phyloP scores from a whole-genome alignment of 108 stramenopile genomes.

The Nitzschia sp. region DNA sequence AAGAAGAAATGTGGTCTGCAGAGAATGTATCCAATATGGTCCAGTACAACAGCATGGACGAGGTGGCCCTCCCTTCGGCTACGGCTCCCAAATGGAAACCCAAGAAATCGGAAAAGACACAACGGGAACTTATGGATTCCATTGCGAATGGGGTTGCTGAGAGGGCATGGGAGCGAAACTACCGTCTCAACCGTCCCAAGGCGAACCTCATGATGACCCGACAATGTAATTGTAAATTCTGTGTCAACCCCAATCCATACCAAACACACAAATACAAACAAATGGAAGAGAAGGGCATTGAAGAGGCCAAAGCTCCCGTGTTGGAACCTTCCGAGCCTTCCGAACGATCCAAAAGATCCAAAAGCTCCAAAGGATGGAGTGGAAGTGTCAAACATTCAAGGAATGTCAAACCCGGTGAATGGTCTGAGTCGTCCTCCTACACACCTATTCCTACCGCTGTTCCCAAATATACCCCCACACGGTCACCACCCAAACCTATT shows the following conservation, averaged over 20 bases:
- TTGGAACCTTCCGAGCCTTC: neutral
- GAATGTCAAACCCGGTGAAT: conserved; percentile 14
- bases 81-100: conserved; percentile 22
- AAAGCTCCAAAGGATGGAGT: conserved; percentile 4
- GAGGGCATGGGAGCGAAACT: conserved; percentile 31
- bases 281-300: conserved; percentile 3
- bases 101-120: neutral
- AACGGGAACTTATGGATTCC: conserved; percentile 17
- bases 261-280: conserved; percentile 42
- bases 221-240: conserved; percentile 30
- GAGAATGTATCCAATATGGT: conserved; percentile 11
- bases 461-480: neutral
- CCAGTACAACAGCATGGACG: conserved; percentile 25
- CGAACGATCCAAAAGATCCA: neutral
- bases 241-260: conserved; percentile 34
- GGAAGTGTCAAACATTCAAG: conserved; percentile 4
- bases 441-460: conserved; percentile 13
- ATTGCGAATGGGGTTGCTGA: conserved; percentile 32
- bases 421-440: conserved; percentile 5
- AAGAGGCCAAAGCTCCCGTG: conserved; percentile 3
- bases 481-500: conserved; percentile 1
- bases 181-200: conserved; percentile 21
- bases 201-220: conserved; percentile 25
- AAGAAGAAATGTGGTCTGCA: conserved; percentile 19
- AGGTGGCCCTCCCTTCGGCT: conserved; percentile 28